These are phyloP conservation scores for Circinella minor DNA, from an alignment of 371 early-diverging fungal genomes.

Conservation along the genomic window DNA sequence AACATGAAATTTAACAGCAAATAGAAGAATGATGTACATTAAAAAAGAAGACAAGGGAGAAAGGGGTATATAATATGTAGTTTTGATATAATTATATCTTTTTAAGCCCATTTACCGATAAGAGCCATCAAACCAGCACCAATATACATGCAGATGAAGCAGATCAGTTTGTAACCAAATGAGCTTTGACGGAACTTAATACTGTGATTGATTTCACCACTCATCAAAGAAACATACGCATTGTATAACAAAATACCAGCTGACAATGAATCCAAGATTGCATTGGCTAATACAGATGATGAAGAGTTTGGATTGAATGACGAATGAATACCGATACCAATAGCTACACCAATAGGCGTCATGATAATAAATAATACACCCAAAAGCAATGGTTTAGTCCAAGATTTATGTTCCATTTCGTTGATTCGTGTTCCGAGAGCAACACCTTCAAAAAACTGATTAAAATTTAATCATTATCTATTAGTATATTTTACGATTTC, in stretches of 20 bases:
- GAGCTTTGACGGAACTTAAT: conserved; percentile 15
- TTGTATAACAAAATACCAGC: conserved; percentile 61
- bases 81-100: background rate
- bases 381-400: conserved; percentile 35
- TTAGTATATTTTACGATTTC: too few species aligned
- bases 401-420: conserved; percentile 37
- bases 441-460: conserved; percentile 60
- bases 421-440: conserved; percentile 60
- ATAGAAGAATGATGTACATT: too few species aligned
- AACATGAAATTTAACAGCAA: too few species aligned
- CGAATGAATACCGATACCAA: conserved; percentile 59
- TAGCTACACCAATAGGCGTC: conserved; percentile 66
- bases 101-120: conserved; percentile 72
- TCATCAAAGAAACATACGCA: conserved; percentile 46
- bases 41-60: too few species aligned
- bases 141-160: conserved; percentile 42
- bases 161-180: conserved; percentile 16
- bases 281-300: conserved; percentile 41
- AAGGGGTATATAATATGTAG: too few species aligned
- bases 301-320: conserved; percentile 54
- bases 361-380: conserved; percentile 55
- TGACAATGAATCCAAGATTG: conserved; percentile 53
- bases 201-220: conserved; percentile 34
- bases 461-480: background rate
- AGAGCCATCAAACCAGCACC: conserved; percentile 73